These are phyloP conservation scores for Arabidopsis hybrid DNA, from an alignment of 441 rosid species.

Conservation along the genomic window DNA sequence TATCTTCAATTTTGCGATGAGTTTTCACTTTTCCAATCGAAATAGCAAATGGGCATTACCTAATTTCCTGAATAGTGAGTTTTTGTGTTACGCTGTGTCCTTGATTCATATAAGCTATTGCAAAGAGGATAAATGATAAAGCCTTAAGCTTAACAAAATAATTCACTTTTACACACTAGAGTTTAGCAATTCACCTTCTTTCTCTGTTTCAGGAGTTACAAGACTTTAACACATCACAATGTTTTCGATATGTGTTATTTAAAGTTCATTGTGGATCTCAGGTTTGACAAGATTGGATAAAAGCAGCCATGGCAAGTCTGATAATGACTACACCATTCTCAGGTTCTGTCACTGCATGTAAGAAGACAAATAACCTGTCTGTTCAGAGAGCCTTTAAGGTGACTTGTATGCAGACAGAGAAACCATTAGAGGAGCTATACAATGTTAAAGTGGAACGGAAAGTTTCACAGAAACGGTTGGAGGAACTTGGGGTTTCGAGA, in stretches of 20 bases:
- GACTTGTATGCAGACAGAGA: slow-evolving; percentile 68
- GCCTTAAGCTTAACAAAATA: slow-evolving; percentile 11
- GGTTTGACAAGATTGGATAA: slow-evolving; percentile 5
- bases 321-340: slow-evolving; percentile 50
- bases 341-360: slow-evolving; percentile 46
- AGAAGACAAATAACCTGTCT: slow-evolving; percentile 19
- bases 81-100: neutral
- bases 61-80: neutral
- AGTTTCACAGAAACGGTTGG: slow-evolving; percentile 61
- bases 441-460: slow-evolving; percentile 78
- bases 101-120: slow-evolving; percentile 23
- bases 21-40: slow-evolving; percentile 2
- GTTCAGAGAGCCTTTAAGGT: slow-evolving; percentile 40
- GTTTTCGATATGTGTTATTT: neutral
- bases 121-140: slow-evolving; percentile 18
- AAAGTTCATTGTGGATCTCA: neutral
- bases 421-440: slow-evolving; percentile 81
- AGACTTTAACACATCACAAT: neutral
- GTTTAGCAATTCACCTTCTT: no score
- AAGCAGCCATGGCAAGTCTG: slow-evolving; percentile 56
- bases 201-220: no score
- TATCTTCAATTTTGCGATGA: slow-evolving; percentile 11
- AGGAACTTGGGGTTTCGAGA: slow-evolving; percentile 80
- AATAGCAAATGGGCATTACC: neutral
- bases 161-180: neutral